Evolutionary conservation across 345 rosid genomes (phyloP).

Genomic region (Eucalyptus curtisii): DNA sequence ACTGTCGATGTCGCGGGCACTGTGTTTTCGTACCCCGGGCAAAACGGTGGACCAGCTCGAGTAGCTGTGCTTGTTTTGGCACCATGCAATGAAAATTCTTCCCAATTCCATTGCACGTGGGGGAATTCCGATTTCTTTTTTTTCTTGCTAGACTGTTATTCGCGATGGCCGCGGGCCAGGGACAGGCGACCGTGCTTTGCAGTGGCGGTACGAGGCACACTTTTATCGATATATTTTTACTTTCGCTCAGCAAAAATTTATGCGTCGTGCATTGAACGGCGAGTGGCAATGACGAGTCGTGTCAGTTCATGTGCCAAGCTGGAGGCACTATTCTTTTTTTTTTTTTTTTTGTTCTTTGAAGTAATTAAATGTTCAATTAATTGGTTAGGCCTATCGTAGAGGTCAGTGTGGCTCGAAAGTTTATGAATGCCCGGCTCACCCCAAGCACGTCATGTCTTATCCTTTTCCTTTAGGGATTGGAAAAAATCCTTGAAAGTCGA

Average conservation of each 20-base stretch:
- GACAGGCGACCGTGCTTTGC: background rate
- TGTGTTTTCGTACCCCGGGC: background rate
- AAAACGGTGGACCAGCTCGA: background rate
- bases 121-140: background rate
- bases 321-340: background rate
- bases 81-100: background rate
- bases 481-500: background rate
- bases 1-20: background rate
- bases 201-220: background rate
- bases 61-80: background rate
- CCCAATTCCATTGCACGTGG: background rate
- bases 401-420: rapidly evolving
- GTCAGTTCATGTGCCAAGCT: background rate
- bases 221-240: background rate
- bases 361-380: background rate
- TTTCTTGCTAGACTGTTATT: background rate
- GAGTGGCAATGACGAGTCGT: rapidly evolving
- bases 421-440: rapidly evolving
- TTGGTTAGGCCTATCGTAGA: background rate
- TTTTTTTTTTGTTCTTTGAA: background rate
- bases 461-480: rapidly evolving
- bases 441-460: background rate
- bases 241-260: background rate
- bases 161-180: background rate
- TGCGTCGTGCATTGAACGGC: background rate